Evolutionary conservation across 2,329 filamentous ascomycete species (phyloP).

Genomic region (Blastomyces parvus): DNA sequence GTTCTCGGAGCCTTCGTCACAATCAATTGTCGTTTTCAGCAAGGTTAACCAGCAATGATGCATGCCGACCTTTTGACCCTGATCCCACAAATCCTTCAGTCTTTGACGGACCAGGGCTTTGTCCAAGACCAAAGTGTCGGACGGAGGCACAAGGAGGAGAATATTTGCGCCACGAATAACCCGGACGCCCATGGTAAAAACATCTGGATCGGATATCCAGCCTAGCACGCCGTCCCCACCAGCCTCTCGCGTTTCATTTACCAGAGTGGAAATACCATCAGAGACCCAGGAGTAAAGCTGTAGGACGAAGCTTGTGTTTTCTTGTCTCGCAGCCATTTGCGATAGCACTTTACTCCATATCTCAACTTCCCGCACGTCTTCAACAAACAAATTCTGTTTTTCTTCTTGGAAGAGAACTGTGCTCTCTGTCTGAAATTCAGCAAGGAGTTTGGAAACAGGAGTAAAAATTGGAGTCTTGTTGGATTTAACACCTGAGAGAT

Average conservation of each 20-base stretch:
- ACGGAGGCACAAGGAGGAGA: slow-evolving; percentile 20
- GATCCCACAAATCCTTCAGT: slow-evolving; percentile 21
- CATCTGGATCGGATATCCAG: slow-evolving; percentile 59
- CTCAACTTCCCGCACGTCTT: slow-evolving; percentile 63
- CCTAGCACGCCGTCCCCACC: slow-evolving; percentile 58
- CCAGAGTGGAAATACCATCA: slow-evolving; percentile 25
- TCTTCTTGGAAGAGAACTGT: slow-evolving; percentile 67
- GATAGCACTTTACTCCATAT: slow-evolving; percentile 54
- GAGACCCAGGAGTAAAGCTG: slow-evolving; percentile 26
- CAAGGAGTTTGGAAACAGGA: slow-evolving; percentile 24
- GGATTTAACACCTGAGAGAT: slow-evolving; percentile 10
- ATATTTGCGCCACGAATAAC: slow-evolving; percentile 31
- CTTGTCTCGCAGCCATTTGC: slow-evolving; percentile 20
- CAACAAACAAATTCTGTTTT: slow-evolving; percentile 89
- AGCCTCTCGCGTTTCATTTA: slow-evolving; percentile 21
- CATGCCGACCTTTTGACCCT: slow-evolving; percentile 20
- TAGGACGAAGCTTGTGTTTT: slow-evolving; percentile 16
- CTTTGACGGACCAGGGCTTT: slow-evolving; percentile 16
- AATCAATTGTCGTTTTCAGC: background rate
- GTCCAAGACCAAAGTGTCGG: slow-evolving; percentile 16
- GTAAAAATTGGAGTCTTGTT: slow-evolving; percentile 21
- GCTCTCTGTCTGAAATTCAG: slow-evolving; percentile 29
- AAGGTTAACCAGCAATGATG: slow-evolving; percentile 26
- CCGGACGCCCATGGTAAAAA: slow-evolving; percentile 45
- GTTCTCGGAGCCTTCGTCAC: background rate